Evolutionary conservation across 2,329 filamentous ascomycete species (phyloP).

Genomic region (Whalleya microplaca): DNA sequence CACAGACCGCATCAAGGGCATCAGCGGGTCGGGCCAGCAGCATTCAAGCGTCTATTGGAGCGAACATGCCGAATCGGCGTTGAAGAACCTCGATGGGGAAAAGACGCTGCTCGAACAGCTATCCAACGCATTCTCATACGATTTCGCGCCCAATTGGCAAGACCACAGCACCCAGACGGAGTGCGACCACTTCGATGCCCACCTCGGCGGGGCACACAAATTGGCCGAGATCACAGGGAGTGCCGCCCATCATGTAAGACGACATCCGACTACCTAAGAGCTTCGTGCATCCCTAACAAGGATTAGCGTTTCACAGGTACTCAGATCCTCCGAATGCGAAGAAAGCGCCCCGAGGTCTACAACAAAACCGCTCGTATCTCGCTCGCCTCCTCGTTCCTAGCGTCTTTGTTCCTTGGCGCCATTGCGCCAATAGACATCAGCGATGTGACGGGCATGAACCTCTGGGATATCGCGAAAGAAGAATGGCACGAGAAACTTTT

Average conservation of each 20-base stretch:
- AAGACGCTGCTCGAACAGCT: conserved; percentile 75
- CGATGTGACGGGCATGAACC: conserved; percentile 95
- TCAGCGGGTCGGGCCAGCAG: conserved; percentile 94
- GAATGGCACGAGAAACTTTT: conserved; percentile 77
- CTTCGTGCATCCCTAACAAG: conserved; percentile 6
- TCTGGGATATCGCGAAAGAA: conserved; percentile 84
- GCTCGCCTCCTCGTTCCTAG: conserved; percentile 92
- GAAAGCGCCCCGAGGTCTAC: conserved; percentile 81
- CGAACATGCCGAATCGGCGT: conserved; percentile 64
- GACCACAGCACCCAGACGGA: conserved; percentile 92
- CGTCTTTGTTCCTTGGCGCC: conserved; percentile 82
- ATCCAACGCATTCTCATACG: conserved; percentile 73
- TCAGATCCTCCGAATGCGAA: conserved; percentile 87
- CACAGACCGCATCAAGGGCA: conserved; percentile 74
- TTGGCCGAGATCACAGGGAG: conserved; percentile 85
- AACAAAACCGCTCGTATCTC: conserved; percentile 81
- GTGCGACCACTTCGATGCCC: conserved; percentile 83
- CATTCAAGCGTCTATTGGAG: conserved; percentile 98
- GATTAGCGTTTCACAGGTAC: conserved; percentile 89
- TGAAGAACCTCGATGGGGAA: conserved; percentile 62
- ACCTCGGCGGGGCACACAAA: conserved; percentile 66
- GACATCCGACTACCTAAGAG: not conserved
- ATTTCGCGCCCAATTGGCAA: conserved; percentile 95
- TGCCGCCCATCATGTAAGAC: conserved; percentile 85
- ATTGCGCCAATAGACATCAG: conserved; percentile 91